Evolutionary conservation across 768 basidiomycete species (phyloP), one percentile per base, ranked within the genome.

Genomic region (Hygrocybe punicea): DNA sequence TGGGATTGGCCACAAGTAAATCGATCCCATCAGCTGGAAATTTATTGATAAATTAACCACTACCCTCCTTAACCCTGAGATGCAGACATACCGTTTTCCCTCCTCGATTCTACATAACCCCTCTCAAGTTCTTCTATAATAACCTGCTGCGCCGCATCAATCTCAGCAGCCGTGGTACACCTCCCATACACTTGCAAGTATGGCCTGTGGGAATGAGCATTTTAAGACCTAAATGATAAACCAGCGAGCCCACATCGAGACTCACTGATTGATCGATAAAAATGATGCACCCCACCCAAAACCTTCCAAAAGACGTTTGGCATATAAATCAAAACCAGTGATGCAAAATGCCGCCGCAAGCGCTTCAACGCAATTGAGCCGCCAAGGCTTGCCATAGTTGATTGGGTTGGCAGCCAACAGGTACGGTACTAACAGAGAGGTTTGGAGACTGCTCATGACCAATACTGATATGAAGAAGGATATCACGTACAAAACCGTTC

Each of bases 381-480:
- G 79, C 93, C 94, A 98, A 0, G 97, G 97, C 69, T 93, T 94
- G 9, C 97, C 97, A 63, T 98, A 99, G 72, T 99, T 99, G 9
- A 93, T 93, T 0, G 96, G 94, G 69, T 99, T 99, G 1, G 93
- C 89, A 0, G 97, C 97, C 44, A 98, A 71, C 17, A 99, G 82
- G 69, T 96, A 98, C 0, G 97, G 97, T 25, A 99, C 96, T 99
- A 61, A 13, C 13, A n/a, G 16, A 16, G 24, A 14, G 46, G 19
- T 53, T 25, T 10, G 59, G 46, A 25, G 49, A 50, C 11, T 25
- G 34, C 40, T 17, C 14, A 39, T 1, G 23, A 46, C 25, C 17
- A 16, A 34, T 14, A 17, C 45, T 14, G 16, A 19, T 37, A 16
- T 21, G 33, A 40, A 21, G 1, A 36, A 24, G 21, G 42, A 44